phyloP scores from a whole-genome alignment of 371 early-diverging fungal genomes.

The Mortierella sp. region DNA sequence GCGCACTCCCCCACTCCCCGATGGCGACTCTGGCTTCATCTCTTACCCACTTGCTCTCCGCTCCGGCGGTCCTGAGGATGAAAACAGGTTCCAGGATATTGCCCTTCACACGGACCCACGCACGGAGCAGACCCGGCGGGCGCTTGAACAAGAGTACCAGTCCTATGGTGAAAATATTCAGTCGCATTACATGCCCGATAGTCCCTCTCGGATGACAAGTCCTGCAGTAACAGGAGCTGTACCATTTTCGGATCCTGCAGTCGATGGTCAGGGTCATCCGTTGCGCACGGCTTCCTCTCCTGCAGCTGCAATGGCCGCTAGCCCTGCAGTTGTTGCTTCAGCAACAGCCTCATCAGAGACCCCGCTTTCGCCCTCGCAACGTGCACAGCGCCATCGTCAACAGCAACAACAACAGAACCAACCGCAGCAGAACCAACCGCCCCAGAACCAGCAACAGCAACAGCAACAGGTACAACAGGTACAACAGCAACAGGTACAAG shows the following conservation, averaged over 20 bases:
- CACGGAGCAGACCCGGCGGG: slow-evolving; percentile 1
- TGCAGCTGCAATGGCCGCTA: too few relatives aligned
- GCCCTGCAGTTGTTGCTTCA: too few relatives aligned
- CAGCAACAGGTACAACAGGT: background rate
- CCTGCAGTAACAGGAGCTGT: too few relatives aligned
- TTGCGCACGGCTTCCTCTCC: too few relatives aligned
- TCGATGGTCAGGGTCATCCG: too few relatives aligned
- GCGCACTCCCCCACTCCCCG: slow-evolving; percentile 3
- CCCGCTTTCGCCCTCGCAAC: too few relatives aligned
- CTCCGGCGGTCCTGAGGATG: background rate
- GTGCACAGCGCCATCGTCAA: too few relatives aligned
- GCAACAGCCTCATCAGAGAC: too few relatives aligned
- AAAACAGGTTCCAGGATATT: background rate
- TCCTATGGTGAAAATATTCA: slow-evolving; percentile 29
- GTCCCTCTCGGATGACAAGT: slow-evolving; percentile 1
- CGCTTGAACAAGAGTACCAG: slow-evolving; percentile 12
- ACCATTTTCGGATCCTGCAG: too few relatives aligned
- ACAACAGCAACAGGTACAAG: background rate
- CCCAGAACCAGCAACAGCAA: slow-evolving; percentile 1
- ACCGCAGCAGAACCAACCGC: too few relatives aligned
- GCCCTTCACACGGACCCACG: background rate
- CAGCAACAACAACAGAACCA: background rate
- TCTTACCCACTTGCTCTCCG: slow-evolving; percentile 23
- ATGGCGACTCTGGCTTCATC: slow-evolving; percentile 10
- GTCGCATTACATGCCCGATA: slow-evolving; percentile 25